Percentiles rank a stretch among this genome's conserved stretches.
These are phyloP conservation scores for Aspergillus kassunensis DNA, from an alignment of 495 filamentous ascomycete species.

Conservation along the genomic window DNA sequence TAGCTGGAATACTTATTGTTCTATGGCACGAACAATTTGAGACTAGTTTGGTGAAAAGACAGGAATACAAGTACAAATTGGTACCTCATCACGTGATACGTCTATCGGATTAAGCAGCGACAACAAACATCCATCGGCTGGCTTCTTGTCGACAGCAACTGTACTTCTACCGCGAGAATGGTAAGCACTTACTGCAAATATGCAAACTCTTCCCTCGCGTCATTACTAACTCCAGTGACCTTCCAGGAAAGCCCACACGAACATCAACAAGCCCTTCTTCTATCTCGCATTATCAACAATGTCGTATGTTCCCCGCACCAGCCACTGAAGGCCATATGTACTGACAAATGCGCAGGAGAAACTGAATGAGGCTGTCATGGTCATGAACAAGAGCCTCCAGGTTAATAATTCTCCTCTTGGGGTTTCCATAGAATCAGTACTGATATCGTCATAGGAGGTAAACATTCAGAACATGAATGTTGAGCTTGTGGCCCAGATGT, in stretches of 20 bases:
- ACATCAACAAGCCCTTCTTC: slow-evolving; percentile 88
- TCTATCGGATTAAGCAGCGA: neutral
- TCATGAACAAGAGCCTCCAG: slow-evolving; percentile 87
- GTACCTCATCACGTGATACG: neutral
- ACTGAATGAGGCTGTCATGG: slow-evolving; percentile 89
- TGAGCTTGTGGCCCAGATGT: slow-evolving; percentile 97
- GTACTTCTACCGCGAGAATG: slow-evolving; percentile 11
- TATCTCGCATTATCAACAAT: slow-evolving; percentile 95
- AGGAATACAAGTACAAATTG: too few relatives aligned
- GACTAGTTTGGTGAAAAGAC: too few relatives aligned
- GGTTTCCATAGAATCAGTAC: too few relatives aligned
- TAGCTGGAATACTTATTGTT: too few relatives aligned
- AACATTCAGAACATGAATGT: slow-evolving; percentile 98
- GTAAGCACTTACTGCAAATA: too few relatives aligned
- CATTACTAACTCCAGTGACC: neutral
- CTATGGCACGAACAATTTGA: too few relatives aligned
- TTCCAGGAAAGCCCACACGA: slow-evolving; percentile 94
- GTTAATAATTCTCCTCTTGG: too few relatives aligned
- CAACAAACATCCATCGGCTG: slow-evolving; percentile 19
- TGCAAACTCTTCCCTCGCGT: neutral
- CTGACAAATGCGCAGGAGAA: slow-evolving; percentile 66
- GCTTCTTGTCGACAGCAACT: neutral
- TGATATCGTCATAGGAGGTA: slow-evolving; percentile 63
- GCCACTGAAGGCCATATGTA: neutral
- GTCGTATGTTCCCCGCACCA: slow-evolving; percentile 56